Conservation (phyloP, 495 filamentous ascomycete genomes). For the Hyaloscypha bicolor region DNA sequence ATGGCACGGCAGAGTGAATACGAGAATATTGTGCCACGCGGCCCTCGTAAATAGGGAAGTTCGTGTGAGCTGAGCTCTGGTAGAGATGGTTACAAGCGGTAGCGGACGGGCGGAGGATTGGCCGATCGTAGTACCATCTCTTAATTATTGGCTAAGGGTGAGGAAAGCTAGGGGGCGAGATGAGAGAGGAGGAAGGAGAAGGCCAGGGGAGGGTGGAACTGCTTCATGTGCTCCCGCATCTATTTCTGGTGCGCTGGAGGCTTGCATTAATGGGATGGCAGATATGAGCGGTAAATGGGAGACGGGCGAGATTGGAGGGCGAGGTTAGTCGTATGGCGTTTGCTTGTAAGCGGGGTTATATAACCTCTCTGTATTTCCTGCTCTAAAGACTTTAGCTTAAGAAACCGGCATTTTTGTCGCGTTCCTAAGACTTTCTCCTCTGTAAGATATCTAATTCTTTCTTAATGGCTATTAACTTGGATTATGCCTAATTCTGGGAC, state of each 20-base stretch:
- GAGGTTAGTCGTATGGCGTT: neutral
- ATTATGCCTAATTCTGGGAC: neutral
- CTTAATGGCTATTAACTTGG: neutral
- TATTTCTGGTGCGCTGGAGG: neutral
- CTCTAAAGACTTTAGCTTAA: neutral
- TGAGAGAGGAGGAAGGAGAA: slow-evolving; percentile 9
- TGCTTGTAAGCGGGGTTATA: neutral
- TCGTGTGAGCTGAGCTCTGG: neutral
- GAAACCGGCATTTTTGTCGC: neutral
- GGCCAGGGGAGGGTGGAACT: neutral
- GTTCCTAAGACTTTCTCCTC: neutral
- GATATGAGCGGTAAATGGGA: neutral
- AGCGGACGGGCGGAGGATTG: neutral
- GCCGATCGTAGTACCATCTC: neutral
- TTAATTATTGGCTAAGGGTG: neutral
- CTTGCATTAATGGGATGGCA: neutral
- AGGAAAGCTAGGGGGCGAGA: neutral
- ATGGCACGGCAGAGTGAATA: neutral
- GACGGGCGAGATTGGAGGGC: neutral
- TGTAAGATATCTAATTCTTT: neutral
- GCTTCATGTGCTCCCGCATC: neutral
- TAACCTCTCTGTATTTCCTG: neutral
- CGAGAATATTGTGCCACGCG: neutral
- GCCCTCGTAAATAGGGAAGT: neutral
- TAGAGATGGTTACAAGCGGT: neutral